These are phyloP conservation scores for Fusarium sp. DNA, from an alignment of 2,329 filamentous ascomycete species.

Conservation along the genomic window DNA sequence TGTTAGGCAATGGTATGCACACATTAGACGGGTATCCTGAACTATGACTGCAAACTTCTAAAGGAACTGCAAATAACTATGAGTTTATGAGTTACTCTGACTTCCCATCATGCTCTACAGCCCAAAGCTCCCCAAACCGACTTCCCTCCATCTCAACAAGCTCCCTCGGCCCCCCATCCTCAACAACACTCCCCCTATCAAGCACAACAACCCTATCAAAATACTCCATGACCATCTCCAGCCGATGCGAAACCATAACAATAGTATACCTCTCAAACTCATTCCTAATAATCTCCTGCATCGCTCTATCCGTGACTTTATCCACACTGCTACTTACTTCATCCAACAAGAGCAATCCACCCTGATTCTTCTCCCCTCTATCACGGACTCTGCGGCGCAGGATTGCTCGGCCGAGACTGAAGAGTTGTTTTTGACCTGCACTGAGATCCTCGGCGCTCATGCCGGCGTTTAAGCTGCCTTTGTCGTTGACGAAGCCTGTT, in stretches of 20 bases:
- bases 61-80: too few relatives aligned
- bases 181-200: conserved; percentile 60
- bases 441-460: conserved; percentile 63
- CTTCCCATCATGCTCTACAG: conserved; percentile 35
- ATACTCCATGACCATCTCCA: conserved; percentile 64
- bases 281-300: conserved; percentile 54
- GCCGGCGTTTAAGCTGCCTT: conserved; percentile 49
- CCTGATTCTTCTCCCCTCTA: conserved; percentile 29
- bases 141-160: conserved; percentile 43
- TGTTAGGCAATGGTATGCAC: too few relatives aligned
- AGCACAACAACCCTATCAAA: conserved; percentile 61
- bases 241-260: conserved; percentile 58
- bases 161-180: conserved; percentile 46
- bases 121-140: conserved; percentile 50
- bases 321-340: conserved; percentile 59
- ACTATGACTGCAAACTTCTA: too few relatives aligned
- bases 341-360: conserved; percentile 54
- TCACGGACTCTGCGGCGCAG: conserved; percentile 52
- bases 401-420: conserved; percentile 70
- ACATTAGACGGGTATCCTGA: too few relatives aligned
- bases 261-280: conserved; percentile 64
- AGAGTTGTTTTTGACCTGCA: conserved; percentile 72
- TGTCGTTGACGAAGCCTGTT: conserved; percentile 46
- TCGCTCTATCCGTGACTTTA: conserved; percentile 53
- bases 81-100: not conserved